Evolutionary conservation across 176 grass and related monocot species (phyloP).

Genomic region (Hordeum marinum): DNA sequence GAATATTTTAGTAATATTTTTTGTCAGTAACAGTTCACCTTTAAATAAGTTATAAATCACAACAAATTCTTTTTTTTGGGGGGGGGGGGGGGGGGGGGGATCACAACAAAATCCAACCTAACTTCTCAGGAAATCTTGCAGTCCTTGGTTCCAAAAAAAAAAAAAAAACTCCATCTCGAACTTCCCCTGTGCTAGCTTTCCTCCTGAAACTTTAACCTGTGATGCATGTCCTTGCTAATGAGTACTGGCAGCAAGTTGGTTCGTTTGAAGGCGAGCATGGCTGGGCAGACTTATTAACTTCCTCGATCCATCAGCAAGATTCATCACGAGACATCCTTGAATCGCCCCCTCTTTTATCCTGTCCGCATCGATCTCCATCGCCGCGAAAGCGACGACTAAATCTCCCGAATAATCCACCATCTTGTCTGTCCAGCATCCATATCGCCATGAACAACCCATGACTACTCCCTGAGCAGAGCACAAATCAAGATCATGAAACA

Average conservation of each 20-base stretch:
- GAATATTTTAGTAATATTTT: too few relatives aligned
- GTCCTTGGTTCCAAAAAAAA: too few relatives aligned
- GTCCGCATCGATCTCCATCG: background rate
- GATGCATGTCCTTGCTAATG: background rate
- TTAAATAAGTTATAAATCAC: too few relatives aligned
- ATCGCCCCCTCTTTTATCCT: background rate
- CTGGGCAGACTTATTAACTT: background rate
- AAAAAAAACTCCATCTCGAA: background rate
- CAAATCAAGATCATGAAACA: background rate
- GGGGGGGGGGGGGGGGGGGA: too few relatives aligned
- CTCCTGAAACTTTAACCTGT: background rate
- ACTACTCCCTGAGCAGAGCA: background rate
- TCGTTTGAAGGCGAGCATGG: background rate
- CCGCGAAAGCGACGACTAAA: background rate
- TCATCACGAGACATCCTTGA: constrained; percentile 49
- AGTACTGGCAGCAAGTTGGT: background rate
- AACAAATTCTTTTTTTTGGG: too few relatives aligned
- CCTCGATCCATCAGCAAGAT: constrained; percentile 20
- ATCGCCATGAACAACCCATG: background rate
- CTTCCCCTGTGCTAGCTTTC: too few relatives aligned
- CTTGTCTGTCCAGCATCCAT: background rate
- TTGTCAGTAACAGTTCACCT: too few relatives aligned
- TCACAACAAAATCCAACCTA: too few relatives aligned
- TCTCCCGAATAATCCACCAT: background rate
- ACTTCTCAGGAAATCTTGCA: too few relatives aligned